Base-by-base conservation (phyloP, 768 basidiomycete genomes). In the Panaeolus cyanescens region DNA sequence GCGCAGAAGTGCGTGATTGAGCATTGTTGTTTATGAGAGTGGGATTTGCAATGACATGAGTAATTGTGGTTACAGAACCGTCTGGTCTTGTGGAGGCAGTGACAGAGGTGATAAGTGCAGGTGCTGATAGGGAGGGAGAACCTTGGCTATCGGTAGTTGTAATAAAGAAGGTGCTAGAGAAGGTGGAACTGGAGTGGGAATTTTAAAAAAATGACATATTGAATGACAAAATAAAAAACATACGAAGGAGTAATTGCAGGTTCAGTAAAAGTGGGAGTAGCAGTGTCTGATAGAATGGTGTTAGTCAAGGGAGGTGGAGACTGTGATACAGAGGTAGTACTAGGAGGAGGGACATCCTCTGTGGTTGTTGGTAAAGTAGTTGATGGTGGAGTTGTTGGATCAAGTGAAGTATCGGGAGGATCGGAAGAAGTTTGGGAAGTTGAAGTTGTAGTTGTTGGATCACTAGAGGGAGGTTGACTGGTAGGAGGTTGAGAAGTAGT, bases 31-130 rank as follows among this genome's bases (percentile, higher is more conserved):
- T 74, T 56, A 77, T 83, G 37, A 92, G 80, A 17, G 92, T 91
- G 19, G 90, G 91, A 68, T 92, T 92, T n/a, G 84, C 77, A 34
- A 85, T 75, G 20, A 86, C 74, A 66, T 85, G 77, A 0, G 91
- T 93, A 61, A 90, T 75, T 1, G 89, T 89, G 54, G 80, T 76
- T 32, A 80, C 66, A 13, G 70, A 65, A 13, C 91, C 91, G 65
- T 85, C 76, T 20, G 74, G 78, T 32, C 75, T 75, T 9, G 87
- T 90, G 25, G 84, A 82, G 5, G 82, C 85, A 36, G 84, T 67
- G 12, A 83, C 76, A 32, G 82, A 74, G 7, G 91, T 92, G 64
- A 93, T 70, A 30, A 80, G 67, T 6, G 83, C 73, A 17, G 90
- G 89, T 8, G 85, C 79, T 57, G 75, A 83, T 13, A 80, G 80